Base-by-base conservation (phyloP, 2,329 filamentous ascomycete species). In the Phoma sp. region DNA sequence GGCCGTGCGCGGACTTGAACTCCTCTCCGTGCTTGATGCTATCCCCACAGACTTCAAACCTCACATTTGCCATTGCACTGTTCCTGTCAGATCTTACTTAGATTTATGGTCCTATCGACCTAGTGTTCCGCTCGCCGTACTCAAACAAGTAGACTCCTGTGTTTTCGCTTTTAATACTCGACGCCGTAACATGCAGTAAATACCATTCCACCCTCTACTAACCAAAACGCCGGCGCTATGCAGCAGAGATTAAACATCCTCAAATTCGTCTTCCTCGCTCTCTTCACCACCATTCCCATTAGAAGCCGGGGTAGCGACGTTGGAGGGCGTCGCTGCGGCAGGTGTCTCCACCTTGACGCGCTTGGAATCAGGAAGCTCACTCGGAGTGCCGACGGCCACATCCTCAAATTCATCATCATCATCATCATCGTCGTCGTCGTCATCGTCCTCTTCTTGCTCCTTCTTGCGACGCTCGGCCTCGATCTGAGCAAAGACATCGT, bases 401-500 rank as follows among this genome's bases (percentile, higher is more conserved):
- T 75, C 71, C 47, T 75, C 74, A 30, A 71, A 71, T 40, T 72
- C 71, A 23, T 80, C 79, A 25, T 84, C 80, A 33, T 80, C 77
- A 7, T 79, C 70, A 13, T 74, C 56, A 74, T 81, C 52, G 71
- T 70, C 66, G 7, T 67, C 68, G 47, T 75, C 69, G 71, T 70
- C 66, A 6, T 67, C 68, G 47, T 75, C 69, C 38, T 73, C 69
- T 11, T 73, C 73, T 40, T 56, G 37, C 40, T 75, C 66, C 40
- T 75, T 68, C 79, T 70, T 88, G 23, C 64, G 62, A 41, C 66
- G 83, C 58, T 86, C 84, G 4, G 81, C 82, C 62, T 86, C 86
- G 14, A 91, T 79, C 54, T 83, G 83, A 33, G 83, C 83, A 69
- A 90, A 91, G 52, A 89, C 85, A 48, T 85, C 84, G 51, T 88